Evolutionary conservation across 352 stramenopile genomes (phyloP), one percentile per base, ranked within the genome.

Genomic region (Phytophthora vignae): DNA sequence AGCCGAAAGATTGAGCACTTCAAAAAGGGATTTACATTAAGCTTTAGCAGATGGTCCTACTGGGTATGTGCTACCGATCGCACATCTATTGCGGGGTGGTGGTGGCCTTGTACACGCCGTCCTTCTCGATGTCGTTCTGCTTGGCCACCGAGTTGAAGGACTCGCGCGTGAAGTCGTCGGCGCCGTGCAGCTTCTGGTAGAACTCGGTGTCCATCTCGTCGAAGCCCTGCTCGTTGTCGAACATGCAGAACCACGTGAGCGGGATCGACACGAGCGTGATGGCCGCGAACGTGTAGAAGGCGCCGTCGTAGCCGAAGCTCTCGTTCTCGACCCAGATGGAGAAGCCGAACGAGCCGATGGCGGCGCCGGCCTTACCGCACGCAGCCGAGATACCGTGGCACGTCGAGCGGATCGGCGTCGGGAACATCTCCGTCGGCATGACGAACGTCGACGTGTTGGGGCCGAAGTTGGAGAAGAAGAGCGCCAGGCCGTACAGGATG

Each of bases 361-460:
- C 82, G 2, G 94, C 93, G n/a, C 94, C 93, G 4, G 89, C 69
- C 68, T 98, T 98, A 49, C 93, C 94, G 55, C 74, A 72, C 3
- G 90, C 89, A 12, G 94, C 94, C 10, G 91, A 96, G 64, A 98
- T 88, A 14, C 93, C 92, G 75, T 98, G 91, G 66, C 90, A 96
- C 38, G 89, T 90, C 22, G 86, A 94, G 15, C 92, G 84, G 68
- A 97, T 93, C 50, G 93, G 81, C 8, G 92, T 98, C 7, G 83
- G 83, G 65, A 83, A 88, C 60, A 97, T 93, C 75, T 98, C 94
- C 0, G 92, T 91, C 0, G 92, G 92, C 77, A 98, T 85, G 17
- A 98, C 85, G 75, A 97, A 97, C 6, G 90, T 97, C 29, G 90
- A 93, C 57, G 75, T 85, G 73, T 96, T 96, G 29, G 91, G 90